phyloP scores from a whole-genome alignment of 169 alveolate species.

The Neospora caninum region DNA sequence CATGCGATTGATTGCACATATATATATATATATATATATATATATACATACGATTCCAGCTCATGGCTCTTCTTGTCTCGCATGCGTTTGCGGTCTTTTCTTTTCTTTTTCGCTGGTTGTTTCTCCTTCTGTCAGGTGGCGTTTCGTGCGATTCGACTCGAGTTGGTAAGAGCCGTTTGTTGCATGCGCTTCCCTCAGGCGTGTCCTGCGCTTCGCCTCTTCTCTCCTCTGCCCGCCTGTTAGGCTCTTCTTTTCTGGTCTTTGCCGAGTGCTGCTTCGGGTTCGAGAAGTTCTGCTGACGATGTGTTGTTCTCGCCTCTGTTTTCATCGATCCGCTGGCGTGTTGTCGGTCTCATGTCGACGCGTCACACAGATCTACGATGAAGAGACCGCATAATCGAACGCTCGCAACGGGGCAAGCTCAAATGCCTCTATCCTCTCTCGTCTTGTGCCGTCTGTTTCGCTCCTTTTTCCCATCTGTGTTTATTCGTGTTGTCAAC shows the following conservation, averaged over 20 bases:
- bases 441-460: too few species aligned
- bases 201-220: background rate
- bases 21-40: background rate
- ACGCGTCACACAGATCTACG: too few species aligned
- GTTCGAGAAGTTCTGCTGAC: too few species aligned
- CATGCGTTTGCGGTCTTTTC: background rate
- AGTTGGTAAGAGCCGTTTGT: background rate
- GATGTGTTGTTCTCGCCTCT: too few species aligned
- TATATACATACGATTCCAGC: background rate
- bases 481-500: too few species aligned
- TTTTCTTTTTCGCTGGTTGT: background rate
- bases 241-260: background rate
- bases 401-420: too few species aligned
- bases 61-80: background rate
- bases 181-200: background rate
- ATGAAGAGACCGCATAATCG: too few species aligned
- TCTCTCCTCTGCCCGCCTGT: background rate
- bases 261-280: background rate
- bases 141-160: constrained; percentile 17
- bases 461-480: too few species aligned
- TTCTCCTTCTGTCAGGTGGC: background rate
- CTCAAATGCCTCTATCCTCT: too few species aligned
- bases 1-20: background rate
- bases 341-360: too few species aligned
- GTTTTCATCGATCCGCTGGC: too few species aligned